phyloP scores from a whole-genome alignment of 306 rosid genomes.

The Quillaja saponaria region DNA sequence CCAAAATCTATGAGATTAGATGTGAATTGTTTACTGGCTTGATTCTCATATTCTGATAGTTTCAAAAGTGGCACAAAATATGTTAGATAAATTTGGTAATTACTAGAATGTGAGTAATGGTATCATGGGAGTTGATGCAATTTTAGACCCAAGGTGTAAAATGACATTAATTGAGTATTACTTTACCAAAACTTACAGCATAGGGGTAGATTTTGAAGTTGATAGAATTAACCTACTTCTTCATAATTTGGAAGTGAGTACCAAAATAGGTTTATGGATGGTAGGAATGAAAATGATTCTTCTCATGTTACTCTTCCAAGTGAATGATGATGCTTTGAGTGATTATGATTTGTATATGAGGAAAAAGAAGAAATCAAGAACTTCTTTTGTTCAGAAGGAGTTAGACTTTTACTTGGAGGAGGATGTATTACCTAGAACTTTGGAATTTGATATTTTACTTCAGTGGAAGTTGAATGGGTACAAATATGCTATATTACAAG shows the following conservation, averaged over 20 bases:
- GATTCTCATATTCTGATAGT: no score
- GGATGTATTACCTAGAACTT: no score
- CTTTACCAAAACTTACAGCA: not conserved
- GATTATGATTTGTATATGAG: no score
- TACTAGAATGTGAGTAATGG: no score
- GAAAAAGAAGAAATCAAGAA: no score
- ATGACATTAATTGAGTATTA: not conserved
- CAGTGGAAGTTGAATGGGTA: not conserved
- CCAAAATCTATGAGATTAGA: conserved; percentile 2
- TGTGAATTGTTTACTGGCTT: no score
- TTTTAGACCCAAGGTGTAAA: conserved; percentile 4
- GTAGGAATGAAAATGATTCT: not conserved
- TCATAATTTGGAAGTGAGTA: not conserved
- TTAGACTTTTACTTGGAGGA: not conserved
- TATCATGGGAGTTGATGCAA: not conserved
- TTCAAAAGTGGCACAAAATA: no score
- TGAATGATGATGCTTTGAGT: not conserved
- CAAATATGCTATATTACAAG: not conserved
- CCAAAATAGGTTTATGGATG: not conserved
- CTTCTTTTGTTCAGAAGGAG: not conserved
- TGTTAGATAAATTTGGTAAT: no score
- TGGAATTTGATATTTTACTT: not conserved
- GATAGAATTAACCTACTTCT: not conserved
- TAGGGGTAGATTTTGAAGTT: no score
- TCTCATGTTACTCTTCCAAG: no score